phyloP scores from a whole-genome alignment of 331 rosid species.

The Malus hybrid region DNA sequence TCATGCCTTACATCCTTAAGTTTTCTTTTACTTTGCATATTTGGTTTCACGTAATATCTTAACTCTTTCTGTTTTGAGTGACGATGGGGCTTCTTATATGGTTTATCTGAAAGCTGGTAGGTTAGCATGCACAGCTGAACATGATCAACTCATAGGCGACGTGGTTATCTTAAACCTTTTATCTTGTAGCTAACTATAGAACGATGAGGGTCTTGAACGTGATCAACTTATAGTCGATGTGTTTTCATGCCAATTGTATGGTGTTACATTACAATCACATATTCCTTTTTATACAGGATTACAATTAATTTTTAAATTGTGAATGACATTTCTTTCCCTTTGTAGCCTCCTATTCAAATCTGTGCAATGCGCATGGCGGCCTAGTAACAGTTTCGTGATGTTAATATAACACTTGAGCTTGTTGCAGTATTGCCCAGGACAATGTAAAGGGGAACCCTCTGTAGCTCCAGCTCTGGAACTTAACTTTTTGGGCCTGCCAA shows the following conservation, averaged over 20 bases:
- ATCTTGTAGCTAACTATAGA: background rate
- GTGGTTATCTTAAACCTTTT: background rate
- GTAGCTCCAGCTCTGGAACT: constrained; percentile 38
- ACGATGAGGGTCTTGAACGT: background rate
- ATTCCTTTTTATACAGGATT: background rate
- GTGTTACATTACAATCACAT: background rate
- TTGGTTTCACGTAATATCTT: background rate
- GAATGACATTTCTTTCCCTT: too few relatives aligned
- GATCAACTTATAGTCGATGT: background rate
- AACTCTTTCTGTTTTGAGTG: background rate
- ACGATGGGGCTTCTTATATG: background rate
- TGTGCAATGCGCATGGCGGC: constrained; percentile 1
- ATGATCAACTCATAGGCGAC: too few relatives aligned
- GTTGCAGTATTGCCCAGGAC: constrained; percentile 73
- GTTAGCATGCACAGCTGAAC: background rate
- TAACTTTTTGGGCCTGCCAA: constrained; percentile 83
- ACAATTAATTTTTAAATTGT: background rate
- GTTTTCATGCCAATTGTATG: background rate
- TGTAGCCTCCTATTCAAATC: background rate
- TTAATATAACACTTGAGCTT: constrained; percentile 15
- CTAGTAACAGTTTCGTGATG: constrained; percentile 9
- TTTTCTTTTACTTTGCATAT: background rate
- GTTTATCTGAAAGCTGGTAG: background rate
- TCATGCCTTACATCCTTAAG: background rate
- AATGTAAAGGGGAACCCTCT: constrained; percentile 41